Evolutionary conservation across 495 filamentous ascomycete species (phyloP).

Genomic region (Penicillium psychrofluorescens): DNA sequence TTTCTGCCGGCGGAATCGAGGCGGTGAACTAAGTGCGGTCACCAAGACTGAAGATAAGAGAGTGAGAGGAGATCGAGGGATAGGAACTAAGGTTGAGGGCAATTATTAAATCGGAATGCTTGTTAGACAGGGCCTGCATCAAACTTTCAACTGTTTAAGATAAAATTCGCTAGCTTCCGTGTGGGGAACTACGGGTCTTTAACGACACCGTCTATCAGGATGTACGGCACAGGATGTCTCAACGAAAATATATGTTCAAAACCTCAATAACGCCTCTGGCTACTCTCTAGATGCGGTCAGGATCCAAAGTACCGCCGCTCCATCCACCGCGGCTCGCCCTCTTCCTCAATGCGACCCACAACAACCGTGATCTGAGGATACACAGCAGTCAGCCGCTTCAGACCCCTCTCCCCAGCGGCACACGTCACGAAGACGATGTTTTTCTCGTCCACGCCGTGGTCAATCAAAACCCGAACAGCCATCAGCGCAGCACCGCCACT

Average conservation of each 20-base stretch:
- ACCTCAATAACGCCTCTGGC: too few relatives aligned
- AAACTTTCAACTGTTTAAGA: too few relatives aligned
- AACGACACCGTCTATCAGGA: too few relatives aligned
- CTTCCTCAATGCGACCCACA: constrained; percentile 68
- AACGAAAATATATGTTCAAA: too few relatives aligned
- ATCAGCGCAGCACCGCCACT: constrained; percentile 90
- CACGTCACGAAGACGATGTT: constrained; percentile 86
- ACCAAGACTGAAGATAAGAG: too few relatives aligned
- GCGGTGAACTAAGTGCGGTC: background rate
- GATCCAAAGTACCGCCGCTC: constrained; percentile 77
- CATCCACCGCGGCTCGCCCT: constrained; percentile 74
- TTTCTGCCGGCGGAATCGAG: constrained; percentile 1
- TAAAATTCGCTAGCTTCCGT: too few relatives aligned
- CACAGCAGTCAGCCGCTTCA: constrained; percentile 76
- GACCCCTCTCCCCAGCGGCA: constrained; percentile 69
- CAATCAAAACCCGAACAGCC: constrained; percentile 88
- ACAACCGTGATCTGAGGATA: constrained; percentile 82
- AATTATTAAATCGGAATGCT: too few relatives aligned
- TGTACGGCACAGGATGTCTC: too few relatives aligned
- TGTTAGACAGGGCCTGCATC: too few relatives aligned
- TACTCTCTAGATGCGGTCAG: constrained; percentile 23
- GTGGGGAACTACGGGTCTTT: too few relatives aligned
- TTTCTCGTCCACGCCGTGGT: constrained; percentile 84
- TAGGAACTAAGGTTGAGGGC: too few relatives aligned
- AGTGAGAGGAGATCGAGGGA: too few relatives aligned